phyloP scores from a whole-genome alignment of 1,284 basidiomycete genomes.

The Rhodotorula mucilaginosa region DNA sequence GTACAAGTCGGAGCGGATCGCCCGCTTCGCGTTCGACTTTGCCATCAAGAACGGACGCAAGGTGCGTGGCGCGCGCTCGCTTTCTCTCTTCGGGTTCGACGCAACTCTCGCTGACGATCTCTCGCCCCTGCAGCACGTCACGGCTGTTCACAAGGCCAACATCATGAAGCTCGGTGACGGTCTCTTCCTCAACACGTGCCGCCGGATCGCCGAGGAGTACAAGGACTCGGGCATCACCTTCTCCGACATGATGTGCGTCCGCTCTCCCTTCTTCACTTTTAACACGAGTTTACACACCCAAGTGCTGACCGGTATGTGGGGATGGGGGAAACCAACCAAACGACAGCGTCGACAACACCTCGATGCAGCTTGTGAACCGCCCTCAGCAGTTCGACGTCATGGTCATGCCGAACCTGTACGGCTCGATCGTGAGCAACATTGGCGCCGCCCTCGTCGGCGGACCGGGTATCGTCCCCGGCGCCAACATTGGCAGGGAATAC shows the following conservation, averaged over 20 bases:
- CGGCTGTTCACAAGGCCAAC: conserved; percentile 99
- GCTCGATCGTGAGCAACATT: conserved; percentile 97
- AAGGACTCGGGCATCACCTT: conserved; percentile 85
- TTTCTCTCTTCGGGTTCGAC: neutral
- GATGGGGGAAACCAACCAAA: too few species aligned
- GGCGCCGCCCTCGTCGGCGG: conserved; percentile 97
- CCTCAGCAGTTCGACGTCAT: conserved; percentile 92
- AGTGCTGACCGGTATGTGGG: too few species aligned
- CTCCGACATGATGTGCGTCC: conserved; percentile 91
- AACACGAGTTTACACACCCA: neutral
- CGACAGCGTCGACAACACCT: conserved; percentile 45
- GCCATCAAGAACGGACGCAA: conserved; percentile 98
- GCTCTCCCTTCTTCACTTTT: neutral
- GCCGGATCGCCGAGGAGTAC: conserved; percentile 89
- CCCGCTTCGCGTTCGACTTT: conserved; percentile 97
- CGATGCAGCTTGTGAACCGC: conserved; percentile 40
- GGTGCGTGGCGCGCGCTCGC: conserved; percentile 52
- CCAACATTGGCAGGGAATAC: conserved; percentile 97
- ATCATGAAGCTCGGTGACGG: conserved; percentile 99
- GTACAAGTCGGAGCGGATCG: conserved; percentile 93
- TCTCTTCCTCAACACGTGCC: conserved; percentile 98
- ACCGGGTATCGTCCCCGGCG: conserved; percentile 95
- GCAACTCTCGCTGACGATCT: neutral
- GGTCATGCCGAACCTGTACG: conserved; percentile 95
- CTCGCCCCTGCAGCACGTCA: conserved; percentile 75